Conservation (phyloP, 495 filamentous ascomycete species). For the Penicillium roqueforti region DNA sequence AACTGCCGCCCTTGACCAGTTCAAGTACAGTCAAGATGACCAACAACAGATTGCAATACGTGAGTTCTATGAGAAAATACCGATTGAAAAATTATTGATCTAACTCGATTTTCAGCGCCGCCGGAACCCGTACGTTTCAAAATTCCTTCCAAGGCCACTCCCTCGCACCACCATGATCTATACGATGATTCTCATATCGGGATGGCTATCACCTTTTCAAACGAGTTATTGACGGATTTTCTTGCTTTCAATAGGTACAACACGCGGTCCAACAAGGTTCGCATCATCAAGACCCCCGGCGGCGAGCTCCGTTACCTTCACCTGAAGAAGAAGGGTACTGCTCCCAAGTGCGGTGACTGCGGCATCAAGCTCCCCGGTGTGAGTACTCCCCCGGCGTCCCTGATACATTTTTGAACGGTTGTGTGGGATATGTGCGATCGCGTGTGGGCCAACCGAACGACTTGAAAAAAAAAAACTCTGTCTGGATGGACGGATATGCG, state of each 20-base stretch:
- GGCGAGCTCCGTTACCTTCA: slow-evolving; percentile 91
- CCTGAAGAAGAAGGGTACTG: slow-evolving; percentile 96
- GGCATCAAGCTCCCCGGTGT: slow-evolving; percentile 91
- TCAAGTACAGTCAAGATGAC: slow-evolving; percentile 57
- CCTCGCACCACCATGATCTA: slow-evolving; percentile 17
- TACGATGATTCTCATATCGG: slow-evolving; percentile 13
- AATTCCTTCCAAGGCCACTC: slow-evolving; percentile 19
- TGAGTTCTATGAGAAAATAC: slow-evolving; percentile 40
- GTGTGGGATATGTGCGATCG: slow-evolving; percentile 20
- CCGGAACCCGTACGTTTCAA: slow-evolving; percentile 78
- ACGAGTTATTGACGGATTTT: slow-evolving; percentile 36
- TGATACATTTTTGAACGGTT: slow-evolving; percentile 12
- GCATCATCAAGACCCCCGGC: slow-evolving; percentile 93
- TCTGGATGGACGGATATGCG: slow-evolving; percentile 5
- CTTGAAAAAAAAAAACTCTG: slow-evolving; percentile 19
- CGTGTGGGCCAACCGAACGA: slow-evolving; percentile 12
- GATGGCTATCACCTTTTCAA: slow-evolving; percentile 7
- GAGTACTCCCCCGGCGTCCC: slow-evolving; percentile 48
- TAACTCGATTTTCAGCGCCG: slow-evolving; percentile 54
- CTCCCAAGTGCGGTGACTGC: slow-evolving; percentile 98
- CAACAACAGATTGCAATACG: slow-evolving; percentile 71
- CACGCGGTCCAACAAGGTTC: slow-evolving; percentile 93
- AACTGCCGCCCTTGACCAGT: slow-evolving; percentile 53
- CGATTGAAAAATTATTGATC: slow-evolving; percentile 22
- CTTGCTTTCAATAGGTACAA: slow-evolving; percentile 65